Evolutionary conservation across 257 asterid species (phyloP).

Genomic region (Echites panduratus): DNA sequence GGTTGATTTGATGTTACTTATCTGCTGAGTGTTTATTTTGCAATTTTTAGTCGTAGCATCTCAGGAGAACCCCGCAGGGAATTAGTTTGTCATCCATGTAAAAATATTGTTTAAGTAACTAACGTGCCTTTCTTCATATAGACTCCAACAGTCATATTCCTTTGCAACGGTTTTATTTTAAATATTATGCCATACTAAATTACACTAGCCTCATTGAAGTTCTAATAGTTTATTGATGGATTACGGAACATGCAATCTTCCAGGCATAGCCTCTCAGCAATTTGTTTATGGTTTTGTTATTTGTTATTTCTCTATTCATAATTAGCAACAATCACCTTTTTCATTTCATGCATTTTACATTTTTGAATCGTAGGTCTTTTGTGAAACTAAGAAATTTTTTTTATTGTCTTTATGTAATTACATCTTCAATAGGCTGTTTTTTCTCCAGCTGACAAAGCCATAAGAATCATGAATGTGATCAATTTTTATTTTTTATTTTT

Average conservation of each 20-base stretch:
- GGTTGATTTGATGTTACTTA: constrained; percentile 36
- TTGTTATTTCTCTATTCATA: not conserved
- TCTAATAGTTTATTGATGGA: not conserved
- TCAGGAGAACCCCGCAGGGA: not conserved
- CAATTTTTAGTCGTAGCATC: not conserved
- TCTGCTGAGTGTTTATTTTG: not conserved
- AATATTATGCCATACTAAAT: not conserved
- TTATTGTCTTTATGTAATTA: not conserved
- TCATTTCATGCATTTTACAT: not conserved
- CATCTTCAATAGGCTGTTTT: not conserved
- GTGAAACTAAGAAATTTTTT: not conserved
- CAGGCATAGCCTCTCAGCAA: not conserved
- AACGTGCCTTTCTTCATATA: too few relatives aligned
- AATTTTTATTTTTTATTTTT: constrained; percentile 16
- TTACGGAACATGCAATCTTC: not conserved
- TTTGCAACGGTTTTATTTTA: not conserved
- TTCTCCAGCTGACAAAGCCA: not conserved
- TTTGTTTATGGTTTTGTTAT: not conserved
- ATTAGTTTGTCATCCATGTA: not conserved
- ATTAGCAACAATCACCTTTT: not conserved
- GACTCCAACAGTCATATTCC: too few relatives aligned
- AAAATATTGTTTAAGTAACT: not conserved
- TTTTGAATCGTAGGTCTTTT: too few relatives aligned
- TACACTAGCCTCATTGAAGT: not conserved
- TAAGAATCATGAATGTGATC: not conserved